phyloP scores from a whole-genome alignment of 257 asterid genomes.

The Jacaranda mimosifolia region DNA sequence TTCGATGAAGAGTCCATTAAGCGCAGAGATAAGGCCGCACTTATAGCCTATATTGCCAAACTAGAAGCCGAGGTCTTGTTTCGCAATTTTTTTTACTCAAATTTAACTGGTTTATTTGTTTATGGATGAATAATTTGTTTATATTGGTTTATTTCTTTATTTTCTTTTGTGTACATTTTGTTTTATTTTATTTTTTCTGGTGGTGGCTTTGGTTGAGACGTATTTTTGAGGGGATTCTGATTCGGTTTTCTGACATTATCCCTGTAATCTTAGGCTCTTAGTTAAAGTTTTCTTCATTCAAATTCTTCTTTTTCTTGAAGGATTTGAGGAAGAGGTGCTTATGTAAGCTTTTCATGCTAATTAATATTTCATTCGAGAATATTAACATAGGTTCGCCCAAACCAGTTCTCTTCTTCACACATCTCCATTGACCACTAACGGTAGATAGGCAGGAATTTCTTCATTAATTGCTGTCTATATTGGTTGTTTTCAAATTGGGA shows the following conservation, averaged over 20 bases:
- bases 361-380: slow-evolving; percentile 12
- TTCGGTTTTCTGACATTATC: slow-evolving; percentile 19
- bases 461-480: slow-evolving; percentile 36
- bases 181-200: slow-evolving; percentile 7
- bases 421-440: too few relatives aligned
- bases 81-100: not conserved
- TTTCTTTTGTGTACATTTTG: slow-evolving; percentile 9
- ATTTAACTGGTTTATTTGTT: slow-evolving; percentile 11
- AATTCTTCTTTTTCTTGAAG: not conserved
- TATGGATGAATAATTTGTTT: not conserved
- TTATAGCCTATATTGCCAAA: slow-evolving; percentile 86
- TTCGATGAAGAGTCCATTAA: slow-evolving; percentile 93
- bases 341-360: slow-evolving; percentile 1
- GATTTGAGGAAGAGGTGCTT: slow-evolving; percentile 13
- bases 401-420: too few relatives aligned
- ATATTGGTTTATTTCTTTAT: slow-evolving; percentile 19
- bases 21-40: slow-evolving; percentile 92
- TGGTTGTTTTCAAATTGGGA: slow-evolving; percentile 21
- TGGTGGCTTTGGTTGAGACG: not conserved
- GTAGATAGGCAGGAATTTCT: slow-evolving; percentile 25
- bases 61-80: slow-evolving; percentile 82
- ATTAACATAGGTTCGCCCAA: too few relatives aligned
- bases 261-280: not conserved
- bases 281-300: not conserved
- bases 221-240: slow-evolving; percentile 11